Evolutionary conservation across 768 basidiomycete genomes (phyloP).

Genomic region (Mycena capillaripes): DNA sequence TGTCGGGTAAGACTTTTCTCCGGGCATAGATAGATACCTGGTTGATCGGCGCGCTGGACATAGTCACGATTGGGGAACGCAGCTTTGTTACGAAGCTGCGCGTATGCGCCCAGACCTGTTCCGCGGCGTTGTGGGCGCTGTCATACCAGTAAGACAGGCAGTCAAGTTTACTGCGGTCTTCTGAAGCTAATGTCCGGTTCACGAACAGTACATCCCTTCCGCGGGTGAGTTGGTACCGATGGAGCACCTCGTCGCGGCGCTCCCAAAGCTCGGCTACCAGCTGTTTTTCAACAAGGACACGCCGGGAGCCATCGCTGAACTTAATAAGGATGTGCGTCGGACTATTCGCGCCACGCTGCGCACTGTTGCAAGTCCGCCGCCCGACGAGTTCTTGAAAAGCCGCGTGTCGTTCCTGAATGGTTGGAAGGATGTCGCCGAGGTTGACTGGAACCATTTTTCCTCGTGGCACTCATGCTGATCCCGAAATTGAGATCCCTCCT

Average conservation of each 20-base stretch:
- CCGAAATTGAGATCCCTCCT: slow-evolving; percentile 63
- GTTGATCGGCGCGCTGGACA: slow-evolving; percentile 6
- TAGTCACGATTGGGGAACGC: slow-evolving; percentile 85
- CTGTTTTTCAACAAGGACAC: slow-evolving; percentile 70
- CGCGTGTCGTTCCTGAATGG: slow-evolving; percentile 64
- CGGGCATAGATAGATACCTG: not conserved
- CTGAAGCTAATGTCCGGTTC: not conserved
- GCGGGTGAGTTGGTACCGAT: slow-evolving; percentile 63
- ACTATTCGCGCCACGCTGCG: slow-evolving; percentile 71
- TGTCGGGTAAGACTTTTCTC: slow-evolving; percentile 64
- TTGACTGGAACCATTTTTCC: slow-evolving; percentile 29
- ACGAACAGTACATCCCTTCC: slow-evolving; percentile 70
- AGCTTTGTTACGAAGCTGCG: slow-evolving; percentile 77
- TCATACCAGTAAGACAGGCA: slow-evolving; percentile 66
- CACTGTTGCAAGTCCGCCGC: slow-evolving; percentile 67
- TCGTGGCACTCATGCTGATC: slow-evolving; percentile 4
- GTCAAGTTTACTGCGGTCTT: slow-evolving; percentile 2
- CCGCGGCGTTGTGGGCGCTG: slow-evolving; percentile 67
- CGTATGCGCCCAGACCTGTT: slow-evolving; percentile 77
- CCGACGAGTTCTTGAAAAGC: slow-evolving; percentile 66
- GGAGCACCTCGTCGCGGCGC: slow-evolving; percentile 50
- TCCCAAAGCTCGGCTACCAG: slow-evolving; percentile 75
- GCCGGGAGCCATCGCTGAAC: slow-evolving; percentile 62
- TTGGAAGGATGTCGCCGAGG: slow-evolving; percentile 63
- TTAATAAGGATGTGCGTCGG: slow-evolving; percentile 68